A percentile compares a stretch with the other conserved stretches of the same genome.
Conservation (phyloP, 352 stramenopile genomes). For the Phytophthora pluvialis region DNA sequence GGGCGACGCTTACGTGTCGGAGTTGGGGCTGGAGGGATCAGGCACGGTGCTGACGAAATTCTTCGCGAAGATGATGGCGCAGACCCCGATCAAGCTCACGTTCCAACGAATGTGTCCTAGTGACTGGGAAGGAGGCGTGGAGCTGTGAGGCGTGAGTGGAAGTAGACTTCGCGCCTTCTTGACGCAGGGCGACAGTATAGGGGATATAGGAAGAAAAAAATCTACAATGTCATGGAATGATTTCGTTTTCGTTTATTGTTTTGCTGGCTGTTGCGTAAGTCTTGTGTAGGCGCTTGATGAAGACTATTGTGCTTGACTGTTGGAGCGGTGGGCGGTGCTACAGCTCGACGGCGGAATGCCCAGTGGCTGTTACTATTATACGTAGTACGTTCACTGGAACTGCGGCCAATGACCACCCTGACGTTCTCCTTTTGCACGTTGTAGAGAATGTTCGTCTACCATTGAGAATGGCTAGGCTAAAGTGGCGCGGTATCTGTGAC, state of each 20-base stretch:
- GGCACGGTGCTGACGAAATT: constrained; percentile 69
- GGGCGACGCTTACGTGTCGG: constrained; percentile 59
- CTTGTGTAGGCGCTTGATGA: too few relatives aligned
- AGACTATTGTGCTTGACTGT: too few relatives aligned
- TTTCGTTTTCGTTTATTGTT: constrained; percentile 5
- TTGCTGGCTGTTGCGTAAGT: background rate
- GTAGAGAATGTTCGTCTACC: too few relatives aligned
- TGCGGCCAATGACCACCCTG: too few relatives aligned
- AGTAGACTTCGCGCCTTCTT: background rate
- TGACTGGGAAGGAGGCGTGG: constrained; percentile 78
- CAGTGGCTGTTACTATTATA: too few relatives aligned
- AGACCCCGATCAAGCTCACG: constrained; percentile 65
- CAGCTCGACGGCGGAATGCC: too few relatives aligned
- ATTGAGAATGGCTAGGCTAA: too few relatives aligned
- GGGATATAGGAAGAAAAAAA: background rate
- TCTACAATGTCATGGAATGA: constrained; percentile 10
- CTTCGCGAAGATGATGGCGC: constrained; percentile 60
- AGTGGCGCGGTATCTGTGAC: too few relatives aligned
- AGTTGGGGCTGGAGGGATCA: constrained; percentile 64
- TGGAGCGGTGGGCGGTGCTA: too few relatives aligned
- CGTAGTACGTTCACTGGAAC: too few relatives aligned
- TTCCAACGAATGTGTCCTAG: constrained; percentile 72
- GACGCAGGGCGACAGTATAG: constrained; percentile 7
- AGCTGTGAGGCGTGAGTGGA: constrained; percentile 44
- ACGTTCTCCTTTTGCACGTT: too few relatives aligned